Evolutionary conservation across 2,329 filamentous ascomycete species (phyloP).

Genomic region (Aureobasidium sp.): DNA sequence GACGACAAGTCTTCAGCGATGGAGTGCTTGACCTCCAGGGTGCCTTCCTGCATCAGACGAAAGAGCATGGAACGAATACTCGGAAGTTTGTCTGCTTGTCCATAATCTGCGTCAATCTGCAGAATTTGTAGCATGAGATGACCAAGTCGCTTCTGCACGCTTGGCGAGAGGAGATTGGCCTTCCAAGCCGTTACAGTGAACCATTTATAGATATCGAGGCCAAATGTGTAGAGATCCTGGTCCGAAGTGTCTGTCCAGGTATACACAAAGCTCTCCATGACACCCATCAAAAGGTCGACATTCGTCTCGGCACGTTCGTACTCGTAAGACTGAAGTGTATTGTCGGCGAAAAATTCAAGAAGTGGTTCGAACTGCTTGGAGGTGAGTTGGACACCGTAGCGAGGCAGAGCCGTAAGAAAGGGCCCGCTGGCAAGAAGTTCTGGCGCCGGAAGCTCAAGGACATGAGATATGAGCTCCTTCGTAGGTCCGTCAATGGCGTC

Average conservation of each 20-base stretch:
- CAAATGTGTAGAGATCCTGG: constrained; percentile 55
- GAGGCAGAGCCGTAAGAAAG: constrained; percentile 19
- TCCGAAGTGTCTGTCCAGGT: constrained; percentile 53
- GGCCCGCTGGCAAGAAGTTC: constrained; percentile 21
- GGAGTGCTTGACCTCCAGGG: constrained; percentile 65
- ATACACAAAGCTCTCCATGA: constrained; percentile 55
- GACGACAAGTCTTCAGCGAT: constrained; percentile 61
- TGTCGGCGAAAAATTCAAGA: constrained; percentile 40
- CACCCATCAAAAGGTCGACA: constrained; percentile 56
- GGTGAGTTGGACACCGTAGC: constrained; percentile 20
- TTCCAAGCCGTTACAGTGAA: constrained; percentile 61
- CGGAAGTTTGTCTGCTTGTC: constrained; percentile 47
- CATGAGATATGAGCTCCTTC: neutral
- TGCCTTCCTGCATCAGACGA: constrained; percentile 57
- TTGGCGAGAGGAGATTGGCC: constrained; percentile 60
- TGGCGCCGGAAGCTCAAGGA: neutral
- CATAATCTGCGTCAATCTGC: constrained; percentile 58
- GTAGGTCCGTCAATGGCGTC: neutral
- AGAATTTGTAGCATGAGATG: constrained; percentile 63
- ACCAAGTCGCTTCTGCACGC: constrained; percentile 59
- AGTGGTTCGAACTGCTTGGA: constrained; percentile 34
- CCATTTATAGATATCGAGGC: constrained; percentile 70
- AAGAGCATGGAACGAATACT: constrained; percentile 66
- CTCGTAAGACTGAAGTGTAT: constrained; percentile 45
- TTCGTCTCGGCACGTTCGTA: constrained; percentile 69